A percentile compares a stretch with the other conserved stretches of the same genome.
These are phyloP conservation scores for Arctostaphylos glauca DNA, from an alignment of 148 eudicot species.

Conservation along the genomic window DNA sequence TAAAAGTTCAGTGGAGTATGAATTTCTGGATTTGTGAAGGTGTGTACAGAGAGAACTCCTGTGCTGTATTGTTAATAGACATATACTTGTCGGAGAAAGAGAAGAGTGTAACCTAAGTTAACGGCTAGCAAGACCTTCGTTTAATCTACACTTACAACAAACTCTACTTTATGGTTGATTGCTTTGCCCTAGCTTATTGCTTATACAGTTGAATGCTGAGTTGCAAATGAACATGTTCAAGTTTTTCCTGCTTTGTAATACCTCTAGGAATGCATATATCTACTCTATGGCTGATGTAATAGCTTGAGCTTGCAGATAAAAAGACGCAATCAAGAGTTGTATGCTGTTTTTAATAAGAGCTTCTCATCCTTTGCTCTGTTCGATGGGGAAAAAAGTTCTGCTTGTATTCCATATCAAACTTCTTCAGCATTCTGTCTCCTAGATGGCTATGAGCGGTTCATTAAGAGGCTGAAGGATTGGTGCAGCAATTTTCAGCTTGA, in stretches of 20 bases:
- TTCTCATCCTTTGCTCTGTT: constrained; percentile 23
- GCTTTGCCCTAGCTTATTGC: background rate
- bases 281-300: background rate
- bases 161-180: background rate
- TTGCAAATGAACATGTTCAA: constrained; percentile 1
- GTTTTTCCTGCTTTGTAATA: background rate
- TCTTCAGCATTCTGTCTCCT: constrained; percentile 13
- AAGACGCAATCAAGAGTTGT: background rate
- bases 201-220: background rate
- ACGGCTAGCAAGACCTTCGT: background rate
- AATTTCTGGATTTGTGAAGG: too few species aligned
- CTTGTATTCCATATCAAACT: constrained; percentile 13
- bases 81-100: background rate
- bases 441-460: background rate
- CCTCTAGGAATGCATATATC: background rate
- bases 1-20: too few species aligned
- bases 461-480: constrained; percentile 12
- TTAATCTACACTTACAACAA: background rate
- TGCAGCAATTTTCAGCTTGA: constrained; percentile 4
- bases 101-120: background rate
- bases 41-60: too few species aligned
- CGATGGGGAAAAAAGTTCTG: constrained; percentile 10
- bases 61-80: too few species aligned
- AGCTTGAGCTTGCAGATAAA: constrained; percentile 1
- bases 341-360: constrained; percentile 12